Conservation (phyloP, 2,329 filamentous ascomycete species). For the Colletotrichum chlorophyti region DNA sequence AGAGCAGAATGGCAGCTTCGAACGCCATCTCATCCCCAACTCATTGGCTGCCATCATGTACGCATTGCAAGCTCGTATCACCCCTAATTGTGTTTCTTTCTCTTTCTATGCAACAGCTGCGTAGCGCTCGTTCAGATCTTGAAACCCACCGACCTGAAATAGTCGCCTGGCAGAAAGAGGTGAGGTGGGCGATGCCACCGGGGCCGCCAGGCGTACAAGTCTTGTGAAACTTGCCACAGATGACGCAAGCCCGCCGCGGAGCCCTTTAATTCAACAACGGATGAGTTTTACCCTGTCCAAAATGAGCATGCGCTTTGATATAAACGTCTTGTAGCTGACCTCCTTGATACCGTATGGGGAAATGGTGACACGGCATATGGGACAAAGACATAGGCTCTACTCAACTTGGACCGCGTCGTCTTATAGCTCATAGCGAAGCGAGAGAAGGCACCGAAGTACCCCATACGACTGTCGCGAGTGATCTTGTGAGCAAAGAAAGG, state of each 20-base stretch:
- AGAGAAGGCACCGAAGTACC: constrained; percentile 39
- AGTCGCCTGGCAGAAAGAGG: neutral
- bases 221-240: neutral
- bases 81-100: neutral
- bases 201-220: neutral
- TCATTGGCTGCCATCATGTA: neutral
- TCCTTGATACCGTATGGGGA: constrained; percentile 33
- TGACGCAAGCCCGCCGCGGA: constrained; percentile 2
- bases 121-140: neutral
- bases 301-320: too few species aligned
- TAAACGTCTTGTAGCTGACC: neutral
- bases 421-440: constrained; percentile 44
- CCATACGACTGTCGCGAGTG: constrained; percentile 38
- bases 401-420: constrained; percentile 48
- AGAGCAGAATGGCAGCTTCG: too few species aligned
- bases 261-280: neutral
- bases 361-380: constrained; percentile 38
- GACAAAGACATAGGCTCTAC: constrained; percentile 48
- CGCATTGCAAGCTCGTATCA: neutral
- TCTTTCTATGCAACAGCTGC: neutral
- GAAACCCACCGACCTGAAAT: neutral
- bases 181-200: neutral
- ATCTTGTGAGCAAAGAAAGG: constrained; percentile 41
- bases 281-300: too few species aligned
- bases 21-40: neutral